Conservation (phyloP, 257 asterid species). For the Solanum etuberosum region DNA sequence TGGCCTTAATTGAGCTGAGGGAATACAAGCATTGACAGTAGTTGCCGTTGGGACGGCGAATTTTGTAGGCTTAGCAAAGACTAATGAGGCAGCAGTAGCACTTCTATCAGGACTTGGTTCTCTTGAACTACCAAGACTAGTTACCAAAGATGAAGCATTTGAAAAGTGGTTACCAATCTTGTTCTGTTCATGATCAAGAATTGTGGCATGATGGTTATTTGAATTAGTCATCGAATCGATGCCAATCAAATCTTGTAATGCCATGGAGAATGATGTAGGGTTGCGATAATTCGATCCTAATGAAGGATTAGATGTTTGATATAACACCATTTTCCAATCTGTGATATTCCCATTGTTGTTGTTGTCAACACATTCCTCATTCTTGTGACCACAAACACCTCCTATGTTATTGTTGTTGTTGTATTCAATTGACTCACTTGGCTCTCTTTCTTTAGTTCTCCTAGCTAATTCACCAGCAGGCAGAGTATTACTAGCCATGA, state of each 20-base stretch:
- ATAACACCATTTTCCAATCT: slow-evolving; percentile 24
- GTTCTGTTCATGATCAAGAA: slow-evolving; percentile 12
- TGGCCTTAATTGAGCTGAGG: slow-evolving; percentile 33
- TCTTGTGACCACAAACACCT: not conserved
- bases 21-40: slow-evolving; percentile 24
- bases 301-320: slow-evolving; percentile 8
- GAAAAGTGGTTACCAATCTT: slow-evolving; percentile 33
- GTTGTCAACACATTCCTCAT: not conserved
- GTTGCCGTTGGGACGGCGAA: slow-evolving; percentile 5
- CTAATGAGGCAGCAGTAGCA: slow-evolving; percentile 9
- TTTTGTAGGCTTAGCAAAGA: slow-evolving; percentile 19
- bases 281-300: slow-evolving; percentile 13
- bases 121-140: slow-evolving; percentile 57
- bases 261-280: slow-evolving; percentile 13
- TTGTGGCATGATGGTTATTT: not conserved
- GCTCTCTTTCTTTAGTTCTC: slow-evolving; percentile 32
- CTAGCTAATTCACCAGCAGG: slow-evolving; percentile 25
- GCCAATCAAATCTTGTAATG: slow-evolving; percentile 40
- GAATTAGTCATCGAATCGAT: slow-evolving; percentile 7
- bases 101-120: slow-evolving; percentile 70
- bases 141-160: slow-evolving; percentile 45
- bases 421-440: slow-evolving; percentile 6
- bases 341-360: slow-evolving; percentile 3
- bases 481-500: slow-evolving; percentile 34
- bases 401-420: not conserved